These are phyloP conservation scores for Solanum corneliomulleri DNA, from an alignment of 257 asterid genomes.

Conservation along the genomic window DNA sequence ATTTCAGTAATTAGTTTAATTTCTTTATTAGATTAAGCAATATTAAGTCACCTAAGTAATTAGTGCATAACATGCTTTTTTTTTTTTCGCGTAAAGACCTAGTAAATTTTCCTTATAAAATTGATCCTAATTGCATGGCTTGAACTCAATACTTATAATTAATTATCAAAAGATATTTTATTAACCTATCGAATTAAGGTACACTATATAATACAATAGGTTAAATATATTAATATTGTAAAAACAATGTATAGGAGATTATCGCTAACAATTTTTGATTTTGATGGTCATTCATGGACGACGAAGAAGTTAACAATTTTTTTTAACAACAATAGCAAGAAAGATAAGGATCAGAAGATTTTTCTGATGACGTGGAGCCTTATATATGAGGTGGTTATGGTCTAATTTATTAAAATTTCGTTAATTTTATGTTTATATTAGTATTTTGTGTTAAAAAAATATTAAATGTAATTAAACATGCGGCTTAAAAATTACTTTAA, in stretches of 20 bases:
- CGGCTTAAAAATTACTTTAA: rapidly evolving
- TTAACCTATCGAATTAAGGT: neutral
- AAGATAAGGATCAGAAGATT: neutral
- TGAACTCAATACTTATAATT: too few species aligned
- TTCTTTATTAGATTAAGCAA: neutral
- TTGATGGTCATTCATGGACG: neutral
- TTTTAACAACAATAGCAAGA: too few species aligned
- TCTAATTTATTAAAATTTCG: too few species aligned
- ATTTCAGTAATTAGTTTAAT: neutral
- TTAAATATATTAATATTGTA: neutral
- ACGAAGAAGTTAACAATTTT: too few species aligned
- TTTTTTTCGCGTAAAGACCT: too few species aligned
- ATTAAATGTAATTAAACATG: too few species aligned
- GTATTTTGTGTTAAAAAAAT: rapidly evolving
- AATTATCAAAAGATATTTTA: too few species aligned
- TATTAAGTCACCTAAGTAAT: neutral
- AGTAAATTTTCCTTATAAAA: neutral
- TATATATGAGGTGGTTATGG: neutral
- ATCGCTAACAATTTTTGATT: too few species aligned
- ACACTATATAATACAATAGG: neutral
- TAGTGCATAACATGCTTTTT: too few species aligned
- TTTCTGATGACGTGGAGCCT: neutral
- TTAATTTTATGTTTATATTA: too few species aligned
- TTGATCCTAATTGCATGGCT: neutral
- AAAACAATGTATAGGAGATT: neutral